phyloP scores from a whole-genome alignment of 2,329 filamentous ascomycete genomes.

The Pseudogymnoascus sp. region DNA sequence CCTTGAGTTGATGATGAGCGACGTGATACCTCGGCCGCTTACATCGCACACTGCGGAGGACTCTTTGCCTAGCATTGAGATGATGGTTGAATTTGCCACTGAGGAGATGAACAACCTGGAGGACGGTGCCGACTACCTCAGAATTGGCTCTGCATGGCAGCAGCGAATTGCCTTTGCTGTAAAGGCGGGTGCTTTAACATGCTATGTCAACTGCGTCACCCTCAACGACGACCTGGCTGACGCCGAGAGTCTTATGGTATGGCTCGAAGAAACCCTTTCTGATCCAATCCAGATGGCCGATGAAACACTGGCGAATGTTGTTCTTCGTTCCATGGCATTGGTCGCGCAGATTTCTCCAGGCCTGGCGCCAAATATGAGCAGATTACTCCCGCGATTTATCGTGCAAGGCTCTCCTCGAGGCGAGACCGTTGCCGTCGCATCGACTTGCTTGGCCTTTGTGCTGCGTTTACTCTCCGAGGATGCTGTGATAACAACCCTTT shows the following conservation, averaged over 20 bases:
- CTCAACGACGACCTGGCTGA: slow-evolving; percentile 77
- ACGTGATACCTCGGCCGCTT: slow-evolving; percentile 33
- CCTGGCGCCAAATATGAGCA: slow-evolving; percentile 67
- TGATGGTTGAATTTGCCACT: slow-evolving; percentile 62
- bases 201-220: slow-evolving; percentile 77
- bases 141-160: slow-evolving; percentile 76
- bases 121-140: slow-evolving; percentile 81
- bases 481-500: slow-evolving; percentile 87
- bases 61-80: slow-evolving; percentile 49
- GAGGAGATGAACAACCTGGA: slow-evolving; percentile 84
- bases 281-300: slow-evolving; percentile 79
- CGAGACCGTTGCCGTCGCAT: slow-evolving; percentile 65
- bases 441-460: slow-evolving; percentile 75
- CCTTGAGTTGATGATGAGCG: slow-evolving; percentile 63
- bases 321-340: slow-evolving; percentile 74
- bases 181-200: slow-evolving; percentile 72
- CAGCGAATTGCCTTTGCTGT: slow-evolving; percentile 79
- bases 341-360: slow-evolving; percentile 66
- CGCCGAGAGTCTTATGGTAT: slow-evolving; percentile 66
- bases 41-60: slow-evolving; percentile 37
- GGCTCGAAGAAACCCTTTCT: slow-evolving; percentile 75
- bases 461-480: slow-evolving; percentile 81
- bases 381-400: slow-evolving; percentile 76
- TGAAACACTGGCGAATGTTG: slow-evolving; percentile 64
- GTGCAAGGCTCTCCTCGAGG: slow-evolving; percentile 70